Evolutionary conservation across 805 yeast species (phyloP).

Genomic region (Saturnispora sanitii): DNA sequence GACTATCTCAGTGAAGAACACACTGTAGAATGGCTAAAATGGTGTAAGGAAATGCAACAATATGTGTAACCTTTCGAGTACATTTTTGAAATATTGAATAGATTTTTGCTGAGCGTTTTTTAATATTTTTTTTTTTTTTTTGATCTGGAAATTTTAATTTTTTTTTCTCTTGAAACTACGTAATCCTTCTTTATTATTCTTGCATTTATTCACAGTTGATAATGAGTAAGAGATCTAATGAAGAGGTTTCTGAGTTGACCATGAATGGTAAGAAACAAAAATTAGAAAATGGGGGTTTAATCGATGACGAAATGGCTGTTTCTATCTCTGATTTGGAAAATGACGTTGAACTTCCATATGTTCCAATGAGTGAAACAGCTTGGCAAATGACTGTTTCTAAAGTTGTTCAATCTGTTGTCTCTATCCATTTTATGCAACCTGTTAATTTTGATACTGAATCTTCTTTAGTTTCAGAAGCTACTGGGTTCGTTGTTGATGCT

Average conservation of each 20-base stretch:
- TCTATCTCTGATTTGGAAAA: neutral
- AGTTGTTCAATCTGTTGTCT: slow-evolving; percentile 80
- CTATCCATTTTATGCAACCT: slow-evolving; percentile 83
- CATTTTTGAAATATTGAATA: neutral
- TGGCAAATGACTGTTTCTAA: slow-evolving; percentile 79
- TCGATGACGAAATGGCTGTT: neutral
- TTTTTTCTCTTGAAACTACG: neutral
- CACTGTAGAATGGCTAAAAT: slow-evolving; percentile 1
- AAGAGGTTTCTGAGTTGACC: neutral
- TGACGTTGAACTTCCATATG: slow-evolving; percentile 7
- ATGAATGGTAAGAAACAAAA: slow-evolving; percentile 2
- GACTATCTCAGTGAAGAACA: slow-evolving; percentile 4
- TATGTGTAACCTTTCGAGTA: no score
- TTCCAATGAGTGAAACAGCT: slow-evolving; percentile 22
- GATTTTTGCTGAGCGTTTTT: slow-evolving; percentile 2
- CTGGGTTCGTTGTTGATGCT: slow-evolving; percentile 89
- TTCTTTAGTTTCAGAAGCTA: slow-evolving; percentile 79
- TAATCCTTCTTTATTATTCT: no score
- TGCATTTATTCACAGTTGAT: neutral
- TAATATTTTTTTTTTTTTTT: neutral
- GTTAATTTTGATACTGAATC: slow-evolving; percentile 78
- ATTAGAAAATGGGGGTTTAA: neutral
- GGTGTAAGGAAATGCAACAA: slow-evolving; percentile 2
- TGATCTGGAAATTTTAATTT: neutral
- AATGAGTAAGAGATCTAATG: slow-evolving; percentile 4